Evolutionary conservation across 2,329 filamentous ascomycete genomes (phyloP).

Genomic region (Hypomyces rosellus): DNA sequence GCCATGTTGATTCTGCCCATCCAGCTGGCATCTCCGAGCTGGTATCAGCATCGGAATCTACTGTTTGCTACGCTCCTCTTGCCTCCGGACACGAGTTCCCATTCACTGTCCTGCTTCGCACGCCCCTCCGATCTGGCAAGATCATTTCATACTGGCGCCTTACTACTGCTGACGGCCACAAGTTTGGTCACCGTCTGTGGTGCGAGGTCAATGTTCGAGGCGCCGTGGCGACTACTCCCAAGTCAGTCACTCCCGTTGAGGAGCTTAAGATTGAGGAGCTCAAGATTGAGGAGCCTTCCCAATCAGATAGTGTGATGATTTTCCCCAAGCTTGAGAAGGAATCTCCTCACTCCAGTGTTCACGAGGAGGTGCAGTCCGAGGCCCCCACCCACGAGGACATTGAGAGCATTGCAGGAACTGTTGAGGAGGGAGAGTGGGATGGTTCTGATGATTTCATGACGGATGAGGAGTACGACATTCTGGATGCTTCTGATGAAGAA

Average conservation of each 20-base stretch:
- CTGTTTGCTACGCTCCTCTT: conserved; percentile 62
- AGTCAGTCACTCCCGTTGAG: conserved; percentile 15
- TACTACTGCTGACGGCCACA: conserved; percentile 69
- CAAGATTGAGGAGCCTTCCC: conserved; percentile 28
- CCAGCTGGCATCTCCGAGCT: conserved; percentile 75
- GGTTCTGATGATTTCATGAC: conserved; percentile 76
- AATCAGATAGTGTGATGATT: conserved; percentile 68
- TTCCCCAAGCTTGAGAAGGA: conserved; percentile 97
- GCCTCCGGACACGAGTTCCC: conserved; percentile 66
- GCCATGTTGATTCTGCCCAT: conserved; percentile 73
- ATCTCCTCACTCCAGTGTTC: conserved; percentile 74
- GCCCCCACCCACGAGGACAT: conserved; percentile 2
- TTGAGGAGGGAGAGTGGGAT: conserved; percentile 55
- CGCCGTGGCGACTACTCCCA: conserved; percentile 21
- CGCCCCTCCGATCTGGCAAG: conserved; percentile 68
- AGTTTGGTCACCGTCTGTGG: conserved; percentile 93
- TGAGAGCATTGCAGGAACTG: conserved; percentile 25
- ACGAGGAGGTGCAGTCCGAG: conserved; percentile 52
- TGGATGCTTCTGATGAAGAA: conserved; percentile 92
- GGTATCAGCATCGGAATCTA: conserved; percentile 74
- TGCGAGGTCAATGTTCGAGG: conserved; percentile 74
- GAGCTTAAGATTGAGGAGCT: conserved; percentile 24
- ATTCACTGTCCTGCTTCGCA: conserved; percentile 81
- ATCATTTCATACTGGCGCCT: conserved; percentile 95
- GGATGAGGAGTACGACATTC: conserved; percentile 96